Evolutionary conservation across 164 flowering plant species (phyloP).

Genomic region (Vitis rotundifolia): DNA sequence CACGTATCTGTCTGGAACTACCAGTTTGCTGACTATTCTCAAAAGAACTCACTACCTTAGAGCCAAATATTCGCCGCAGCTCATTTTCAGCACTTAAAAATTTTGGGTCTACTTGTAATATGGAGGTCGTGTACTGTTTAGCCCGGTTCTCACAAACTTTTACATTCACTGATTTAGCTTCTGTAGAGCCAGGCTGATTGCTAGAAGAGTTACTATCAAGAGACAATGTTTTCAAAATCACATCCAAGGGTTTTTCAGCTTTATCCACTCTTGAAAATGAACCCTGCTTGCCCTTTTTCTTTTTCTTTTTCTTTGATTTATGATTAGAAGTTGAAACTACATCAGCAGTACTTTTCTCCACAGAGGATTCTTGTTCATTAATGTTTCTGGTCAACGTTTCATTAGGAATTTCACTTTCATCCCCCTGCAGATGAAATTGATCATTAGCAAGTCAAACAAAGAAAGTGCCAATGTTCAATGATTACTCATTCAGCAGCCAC

Average conservation of each 20-base stretch:
- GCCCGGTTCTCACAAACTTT: conserved; percentile 14
- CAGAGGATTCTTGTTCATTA: conserved; percentile 20
- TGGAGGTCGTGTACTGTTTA: conserved; percentile 31
- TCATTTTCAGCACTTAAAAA: conserved; percentile 85
- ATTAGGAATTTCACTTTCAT: conserved; percentile 30
- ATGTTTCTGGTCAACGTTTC: conserved; percentile 17
- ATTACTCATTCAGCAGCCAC: background rate
- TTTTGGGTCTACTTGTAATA: conserved; percentile 72
- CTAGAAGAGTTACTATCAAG: conserved; percentile 35
- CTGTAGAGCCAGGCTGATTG: conserved; percentile 18
- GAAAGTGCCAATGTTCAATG: background rate
- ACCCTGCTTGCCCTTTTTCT: conserved; percentile 62
- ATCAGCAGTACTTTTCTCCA: conserved; percentile 17
- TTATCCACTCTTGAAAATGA: conserved; percentile 20
- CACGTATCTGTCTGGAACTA: conserved; percentile 67
- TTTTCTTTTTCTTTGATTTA: conserved; percentile 75
- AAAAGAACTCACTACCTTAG: conserved; percentile 85
- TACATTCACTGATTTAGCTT: conserved; percentile 20
- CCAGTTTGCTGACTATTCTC: conserved; percentile 58
- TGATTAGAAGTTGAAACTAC: conserved; percentile 29
- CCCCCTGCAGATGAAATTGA: conserved; percentile 32
- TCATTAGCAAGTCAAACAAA: background rate
- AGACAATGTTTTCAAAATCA: conserved; percentile 42
- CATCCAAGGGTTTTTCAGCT: conserved; percentile 36
- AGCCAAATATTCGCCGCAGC: conserved; percentile 86